Base-by-base conservation (phyloP, 306 rosid genomes). In the Clitoria ternatea region DNA sequence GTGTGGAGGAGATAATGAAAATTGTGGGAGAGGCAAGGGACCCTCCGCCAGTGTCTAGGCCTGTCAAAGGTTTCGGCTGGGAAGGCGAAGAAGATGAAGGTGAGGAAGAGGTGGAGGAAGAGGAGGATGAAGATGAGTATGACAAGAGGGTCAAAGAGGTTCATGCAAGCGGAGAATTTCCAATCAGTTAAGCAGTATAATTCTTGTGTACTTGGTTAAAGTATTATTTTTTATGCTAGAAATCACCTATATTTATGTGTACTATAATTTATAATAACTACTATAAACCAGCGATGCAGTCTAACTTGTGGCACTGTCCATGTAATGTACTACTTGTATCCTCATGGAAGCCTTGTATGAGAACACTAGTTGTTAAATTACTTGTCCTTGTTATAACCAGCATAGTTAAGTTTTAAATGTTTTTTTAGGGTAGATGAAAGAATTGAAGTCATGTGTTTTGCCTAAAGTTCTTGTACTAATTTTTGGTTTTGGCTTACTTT, bases 131-230 rank as follows among this genome's bases (percentile, higher is more conserved):
- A 63, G 96, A 89, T 7, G 96, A 89, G 83, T 89, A 89, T 56
- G 96, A 89, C 78, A 89, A 84, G 66, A 84, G 91, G 85, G 96
- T 89, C 39, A 89, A 80, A 69, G 96, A 89, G 84, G 91, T 84
- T 80, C 96, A 84, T 32, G 91, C 91, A 42, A 89, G 96, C 67
- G 96, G 91, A 63, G 96, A 89, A 57, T 89, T 84, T 54, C 91
- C 76, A 1, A 74, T 84, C 79, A 86, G 80, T 70, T 89, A 74
- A 84, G 79, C 68, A 66, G 20, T 42, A 62, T 61, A 22, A 75
- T 83, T 76, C 65, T 49, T 50, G 66, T 69, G 83, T 69, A 56
- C 20, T 57, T 45, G 80, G 59, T 37, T 18, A 32, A 71, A 71
- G 64, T 61, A 35, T 56, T 70, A 26, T 75, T 20, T 76, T 45